Percentiles rank a stretch among this genome's conserved stretches.
phyloP scores from a whole-genome alignment of 1,284 basidiomycete species.

The Ustilago shanxiensis region DNA sequence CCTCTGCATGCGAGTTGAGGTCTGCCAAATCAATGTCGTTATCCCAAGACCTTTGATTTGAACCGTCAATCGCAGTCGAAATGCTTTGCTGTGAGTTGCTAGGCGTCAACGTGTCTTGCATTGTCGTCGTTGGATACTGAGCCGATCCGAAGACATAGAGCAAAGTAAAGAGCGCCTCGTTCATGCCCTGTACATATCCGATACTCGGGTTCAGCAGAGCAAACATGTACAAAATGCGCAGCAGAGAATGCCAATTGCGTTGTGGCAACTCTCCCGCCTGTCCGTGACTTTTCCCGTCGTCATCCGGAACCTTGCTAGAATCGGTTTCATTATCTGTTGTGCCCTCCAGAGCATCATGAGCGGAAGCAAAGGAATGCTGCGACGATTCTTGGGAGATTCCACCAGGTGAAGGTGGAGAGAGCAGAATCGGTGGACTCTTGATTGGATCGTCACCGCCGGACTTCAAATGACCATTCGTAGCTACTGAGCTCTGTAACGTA shows the following conservation, averaged over 20 bases:
- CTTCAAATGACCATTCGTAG: neutral
- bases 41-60: constrained; percentile 18
- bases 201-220: constrained; percentile 66
- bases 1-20: constrained; percentile 54
- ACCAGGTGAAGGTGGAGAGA: constrained; percentile 50
- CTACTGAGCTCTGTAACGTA: neutral
- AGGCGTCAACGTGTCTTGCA: constrained; percentile 8
- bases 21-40: constrained; percentile 32
- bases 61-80: neutral
- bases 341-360: constrained; percentile 20
- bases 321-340: neutral
- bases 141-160: constrained; percentile 57
- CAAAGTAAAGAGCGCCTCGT: constrained; percentile 65
- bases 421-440: constrained; percentile 50
- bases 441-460: constrained; percentile 20
- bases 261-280: constrained; percentile 21
- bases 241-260: constrained; percentile 64
- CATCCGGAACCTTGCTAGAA: neutral
- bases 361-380: constrained; percentile 42
- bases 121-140: constrained; percentile 12
- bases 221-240: constrained; percentile 67
- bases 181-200: constrained; percentile 68
- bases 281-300: neutral
- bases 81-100: constrained; percentile 29
- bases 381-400: constrained; percentile 38